A percentile compares a stretch with the other conserved stretches of the same genome.
Conservation (phyloP, 139 green algal genomes). For the Chlorella sp. region DNA sequence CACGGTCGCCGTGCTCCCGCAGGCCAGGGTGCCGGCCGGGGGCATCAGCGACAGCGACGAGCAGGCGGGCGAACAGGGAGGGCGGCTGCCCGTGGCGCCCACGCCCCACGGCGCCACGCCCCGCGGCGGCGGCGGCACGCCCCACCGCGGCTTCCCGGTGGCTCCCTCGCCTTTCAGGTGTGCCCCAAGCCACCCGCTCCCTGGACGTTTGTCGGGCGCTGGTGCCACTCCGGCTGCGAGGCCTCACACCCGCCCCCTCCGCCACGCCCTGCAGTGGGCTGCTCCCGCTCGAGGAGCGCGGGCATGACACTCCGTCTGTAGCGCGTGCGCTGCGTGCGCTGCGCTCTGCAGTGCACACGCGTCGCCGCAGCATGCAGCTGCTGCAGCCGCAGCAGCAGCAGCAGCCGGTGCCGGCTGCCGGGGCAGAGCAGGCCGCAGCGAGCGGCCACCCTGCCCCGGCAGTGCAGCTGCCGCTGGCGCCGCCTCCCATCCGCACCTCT, state of each 20-base stretch:
- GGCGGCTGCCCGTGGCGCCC: too few species aligned
- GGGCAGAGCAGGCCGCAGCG: not conserved
- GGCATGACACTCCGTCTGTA: not conserved
- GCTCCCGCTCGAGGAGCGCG: constrained; percentile 13
- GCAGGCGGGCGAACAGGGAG: not conserved
- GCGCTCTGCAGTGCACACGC: too few species aligned
- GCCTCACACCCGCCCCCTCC: not conserved
- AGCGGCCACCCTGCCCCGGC: not conserved
- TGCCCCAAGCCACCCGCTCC: not conserved
- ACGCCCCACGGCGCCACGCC: not conserved
- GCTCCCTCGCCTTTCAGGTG: constrained; percentile 23
- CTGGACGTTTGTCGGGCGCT: not conserved
- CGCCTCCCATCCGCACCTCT: constrained; percentile 9
- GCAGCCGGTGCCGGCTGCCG: not conserved
- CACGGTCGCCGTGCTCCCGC: not conserved
- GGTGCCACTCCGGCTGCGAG: not conserved
- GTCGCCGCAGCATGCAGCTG: not conserved
- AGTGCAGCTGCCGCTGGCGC: not conserved
- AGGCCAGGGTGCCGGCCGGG: not conserved
- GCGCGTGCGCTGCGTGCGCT: constrained; percentile 11
- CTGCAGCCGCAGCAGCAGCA: not conserved
- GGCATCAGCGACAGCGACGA: not conserved
- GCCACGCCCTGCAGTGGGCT: constrained; percentile 8
- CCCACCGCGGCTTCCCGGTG: constrained; percentile 13
- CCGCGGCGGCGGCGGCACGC: not conserved